Evolutionary conservation across 305 asterid genomes (phyloP).

Genomic region (Fraxinus nigra): DNA sequence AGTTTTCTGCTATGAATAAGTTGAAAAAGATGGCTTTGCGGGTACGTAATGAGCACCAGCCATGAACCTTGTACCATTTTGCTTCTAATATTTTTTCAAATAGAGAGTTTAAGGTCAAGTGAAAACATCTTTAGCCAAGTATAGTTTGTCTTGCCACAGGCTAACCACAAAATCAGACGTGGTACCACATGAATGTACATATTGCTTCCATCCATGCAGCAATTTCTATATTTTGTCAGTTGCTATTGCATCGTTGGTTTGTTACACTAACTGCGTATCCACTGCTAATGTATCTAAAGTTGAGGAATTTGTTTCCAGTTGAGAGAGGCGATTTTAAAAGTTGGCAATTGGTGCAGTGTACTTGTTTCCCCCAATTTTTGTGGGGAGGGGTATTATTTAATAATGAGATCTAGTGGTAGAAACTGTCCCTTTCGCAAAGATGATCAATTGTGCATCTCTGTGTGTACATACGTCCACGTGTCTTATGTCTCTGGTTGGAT

Average conservation of each 20-base stretch:
- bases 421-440: background rate
- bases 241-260: background rate
- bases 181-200: background rate
- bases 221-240: background rate
- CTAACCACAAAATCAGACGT: background rate
- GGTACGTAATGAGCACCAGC: conserved; percentile 41
- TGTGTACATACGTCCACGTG: background rate
- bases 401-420: background rate
- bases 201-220: background rate
- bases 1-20: conserved; percentile 80
- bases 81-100: background rate
- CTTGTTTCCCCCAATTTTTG: background rate
- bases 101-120: conserved; percentile 13
- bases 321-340: background rate
- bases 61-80: background rate
- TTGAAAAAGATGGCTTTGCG: conserved; percentile 88
- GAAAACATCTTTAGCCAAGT: background rate
- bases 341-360: background rate
- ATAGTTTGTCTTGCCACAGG: background rate
- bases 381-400: background rate
- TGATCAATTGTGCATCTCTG: background rate
- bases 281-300: background rate
- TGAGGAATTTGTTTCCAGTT: background rate
- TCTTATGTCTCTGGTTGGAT: background rate
- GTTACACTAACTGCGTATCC: background rate